These are phyloP conservation scores for Tylopilus sp. DNA, from an alignment of 1,284 basidiomycete species.

Conservation along the genomic window DNA sequence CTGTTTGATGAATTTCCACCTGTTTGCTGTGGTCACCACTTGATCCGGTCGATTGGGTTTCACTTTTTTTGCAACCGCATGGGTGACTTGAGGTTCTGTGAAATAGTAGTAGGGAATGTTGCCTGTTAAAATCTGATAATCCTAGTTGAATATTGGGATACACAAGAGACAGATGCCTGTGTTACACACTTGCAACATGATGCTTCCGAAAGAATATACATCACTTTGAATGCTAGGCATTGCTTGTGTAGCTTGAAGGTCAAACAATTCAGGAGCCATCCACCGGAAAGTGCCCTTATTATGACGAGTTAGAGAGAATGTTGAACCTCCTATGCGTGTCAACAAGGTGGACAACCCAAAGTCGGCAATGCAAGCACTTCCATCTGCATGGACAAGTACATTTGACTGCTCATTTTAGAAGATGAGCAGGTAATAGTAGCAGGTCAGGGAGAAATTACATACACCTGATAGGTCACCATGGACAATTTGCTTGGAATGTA, in stretches of 20 bases:
- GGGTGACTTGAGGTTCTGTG: no score
- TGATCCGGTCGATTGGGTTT: no score
- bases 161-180: no score
- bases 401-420: slow-evolving; percentile 2
- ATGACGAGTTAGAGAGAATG: neutral
- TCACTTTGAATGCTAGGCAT: neutral
- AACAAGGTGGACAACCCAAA: slow-evolving; percentile 6
- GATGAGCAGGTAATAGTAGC: neutral
- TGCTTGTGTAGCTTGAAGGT: no score
- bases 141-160: neutral
- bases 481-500: slow-evolving; percentile 5
- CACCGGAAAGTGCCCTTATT: neutral
- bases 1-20: no score
- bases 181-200: slow-evolving; percentile 3
- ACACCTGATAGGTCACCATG: slow-evolving; percentile 9
- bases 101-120: slow-evolving; percentile 1
- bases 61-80: no score
- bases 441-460: neutral
- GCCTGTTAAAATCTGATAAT: neutral
- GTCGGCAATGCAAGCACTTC: neutral
- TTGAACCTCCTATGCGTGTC: neutral
- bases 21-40: no score
- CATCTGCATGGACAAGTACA: neutral
- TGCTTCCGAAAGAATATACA: slow-evolving; percentile 3
- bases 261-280: slow-evolving; percentile 8